A percentile compares a stretch with the other conserved stretches of the same genome.
These are phyloP conservation scores for Colletotrichum nymphaeae DNA, from an alignment of 2,329 filamentous ascomycete genomes.

Conservation along the genomic window DNA sequence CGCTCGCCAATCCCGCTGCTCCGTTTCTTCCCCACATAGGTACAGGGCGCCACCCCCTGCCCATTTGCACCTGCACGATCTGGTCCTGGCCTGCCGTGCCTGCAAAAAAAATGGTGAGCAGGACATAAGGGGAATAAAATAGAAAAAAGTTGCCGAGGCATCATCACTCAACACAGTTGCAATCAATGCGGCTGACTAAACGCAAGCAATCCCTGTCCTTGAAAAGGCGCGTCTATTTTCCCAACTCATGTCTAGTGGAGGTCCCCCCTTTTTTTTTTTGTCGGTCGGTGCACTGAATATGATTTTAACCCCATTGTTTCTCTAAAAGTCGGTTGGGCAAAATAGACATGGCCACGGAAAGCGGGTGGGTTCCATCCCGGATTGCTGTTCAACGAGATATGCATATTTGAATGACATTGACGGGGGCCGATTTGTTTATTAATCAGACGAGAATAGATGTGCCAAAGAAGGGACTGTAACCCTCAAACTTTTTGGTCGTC, in stretches of 20 bases:
- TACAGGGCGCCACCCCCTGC: conserved; percentile 18
- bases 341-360: background rate
- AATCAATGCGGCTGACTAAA: conserved; percentile 5
- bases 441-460: no score
- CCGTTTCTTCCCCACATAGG: conserved; percentile 13
- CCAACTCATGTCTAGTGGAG: background rate
- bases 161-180: conserved; percentile 7
- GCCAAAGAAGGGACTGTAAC: no score
- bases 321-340: background rate
- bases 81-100: no score
- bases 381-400: no score
- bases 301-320: background rate
- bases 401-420: no score
- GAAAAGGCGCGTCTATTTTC: background rate
- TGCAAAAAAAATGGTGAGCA: background rate
- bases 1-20: background rate
- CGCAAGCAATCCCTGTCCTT: conserved; percentile 1
- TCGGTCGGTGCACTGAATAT: background rate
- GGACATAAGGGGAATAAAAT: background rate
- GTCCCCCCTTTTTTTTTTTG: background rate
- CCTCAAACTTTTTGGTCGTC: no score
- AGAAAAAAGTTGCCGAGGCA: conserved; percentile 27
- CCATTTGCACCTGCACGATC: background rate
- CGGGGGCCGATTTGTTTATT: no score
- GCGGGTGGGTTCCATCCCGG: no score